phyloP scores from a whole-genome alignment of 1,139 yeast species.

The Citeromyces hawaiiensis region DNA sequence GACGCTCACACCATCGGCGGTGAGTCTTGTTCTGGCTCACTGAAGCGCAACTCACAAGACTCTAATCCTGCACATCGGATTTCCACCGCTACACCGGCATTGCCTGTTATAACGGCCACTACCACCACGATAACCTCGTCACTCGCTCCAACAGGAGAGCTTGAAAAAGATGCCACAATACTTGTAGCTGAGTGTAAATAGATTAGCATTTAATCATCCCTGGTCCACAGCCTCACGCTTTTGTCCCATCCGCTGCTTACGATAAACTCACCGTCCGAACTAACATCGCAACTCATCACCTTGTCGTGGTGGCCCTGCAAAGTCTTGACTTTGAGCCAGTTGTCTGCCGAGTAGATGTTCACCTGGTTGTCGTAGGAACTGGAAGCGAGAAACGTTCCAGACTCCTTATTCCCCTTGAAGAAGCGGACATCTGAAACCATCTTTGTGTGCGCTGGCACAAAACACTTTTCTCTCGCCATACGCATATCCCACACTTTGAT shows the following conservation, averaged over 20 bases:
- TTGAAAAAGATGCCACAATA: neutral
- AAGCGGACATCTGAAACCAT: conserved; percentile 59
- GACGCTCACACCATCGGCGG: conserved; percentile 1
- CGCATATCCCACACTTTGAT: conserved; percentile 85
- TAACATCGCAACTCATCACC: conserved; percentile 58
- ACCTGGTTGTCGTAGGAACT: conserved; percentile 61
- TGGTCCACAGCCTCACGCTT: conserved; percentile 37
- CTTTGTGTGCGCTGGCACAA: conserved; percentile 70
- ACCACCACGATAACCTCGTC: conserved; percentile 15
- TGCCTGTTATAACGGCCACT: conserved; percentile 19
- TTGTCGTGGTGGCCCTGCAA: conserved; percentile 58
- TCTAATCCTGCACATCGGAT: conserved; percentile 14
- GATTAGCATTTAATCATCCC: neutral
- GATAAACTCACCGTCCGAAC: conserved; percentile 25
- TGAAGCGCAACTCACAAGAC: neutral
- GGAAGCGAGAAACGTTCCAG: conserved; percentile 41
- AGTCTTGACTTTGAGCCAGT: conserved; percentile 47
- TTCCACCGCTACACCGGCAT: conserved; percentile 16
- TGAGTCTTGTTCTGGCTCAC: neutral
- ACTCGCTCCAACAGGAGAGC: conserved; percentile 4
- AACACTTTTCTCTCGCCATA: conserved; percentile 22
- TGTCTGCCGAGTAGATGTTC: conserved; percentile 57
- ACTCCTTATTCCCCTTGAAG: conserved; percentile 17
- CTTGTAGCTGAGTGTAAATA: conserved; percentile 1
- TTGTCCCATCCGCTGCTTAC: conserved; percentile 81